Evolutionary conservation across 768 basidiomycete genomes (phyloP), one percentile per base, ranked within the genome.

Genomic region (Scleroderma citrinum): DNA sequence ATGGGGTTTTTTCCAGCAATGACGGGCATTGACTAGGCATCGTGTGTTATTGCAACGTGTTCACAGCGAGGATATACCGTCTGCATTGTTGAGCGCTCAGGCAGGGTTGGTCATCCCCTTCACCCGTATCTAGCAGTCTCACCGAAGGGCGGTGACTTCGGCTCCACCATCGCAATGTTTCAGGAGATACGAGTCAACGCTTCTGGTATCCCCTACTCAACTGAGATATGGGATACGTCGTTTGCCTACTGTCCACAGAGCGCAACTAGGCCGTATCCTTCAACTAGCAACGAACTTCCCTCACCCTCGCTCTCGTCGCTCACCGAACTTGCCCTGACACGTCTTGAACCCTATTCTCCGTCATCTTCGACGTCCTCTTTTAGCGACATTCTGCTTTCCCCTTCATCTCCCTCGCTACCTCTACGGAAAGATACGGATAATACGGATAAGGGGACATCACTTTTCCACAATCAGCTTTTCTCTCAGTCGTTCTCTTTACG

Each of bases 221-320:
- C 49, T 35, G 66, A 66, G 43, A 68, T 68, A 12, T 57, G 46
- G 41, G 55, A 68, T 24, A 53, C 68, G 8, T 63, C 64, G 2
- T 44, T 65, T 3, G 46, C 14, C 11, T 53, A 45, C 24, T 12
- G 34, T 19, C 31, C 37, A 34, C 17, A 26, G 23, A 54, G 23
- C 10, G 10, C 36, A 7, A 36, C 36, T 14, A 20, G 24, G 24
- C 44, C 41, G 26, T 45, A 31, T 30, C 19, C 35, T 29, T 37
- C 29, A 44, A 3, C 40, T n/a, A 7, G 5, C 21, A 26, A 45
- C 45, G 38, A 21, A 35, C 30, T 20, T n/a, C 29, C n/a, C 39
- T 20, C 32, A 31, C 43, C 47, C 5, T 44, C 39, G 16, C 29
- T 32, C 21, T 44, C 52, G 14, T 53, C 45, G 3, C 17, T 44